Percentiles rank a stretch among this genome's conserved stretches.
phyloP scores from a whole-genome alignment of 495 filamentous ascomycete species.

The Penicillium dipodomyicola region DNA sequence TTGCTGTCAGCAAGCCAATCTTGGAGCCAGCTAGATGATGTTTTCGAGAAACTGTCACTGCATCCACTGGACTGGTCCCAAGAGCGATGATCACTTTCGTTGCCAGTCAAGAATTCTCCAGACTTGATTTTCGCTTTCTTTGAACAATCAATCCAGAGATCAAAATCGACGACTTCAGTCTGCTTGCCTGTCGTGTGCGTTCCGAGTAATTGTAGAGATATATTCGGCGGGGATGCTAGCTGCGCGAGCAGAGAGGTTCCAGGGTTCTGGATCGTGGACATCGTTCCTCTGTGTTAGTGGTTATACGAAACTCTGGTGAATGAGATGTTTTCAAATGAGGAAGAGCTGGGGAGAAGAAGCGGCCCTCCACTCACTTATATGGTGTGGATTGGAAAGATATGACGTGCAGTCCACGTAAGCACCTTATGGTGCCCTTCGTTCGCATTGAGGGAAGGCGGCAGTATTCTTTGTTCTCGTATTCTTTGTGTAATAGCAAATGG shows the following conservation, averaged over 20 bases:
- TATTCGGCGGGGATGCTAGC: background rate
- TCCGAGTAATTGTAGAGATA: background rate
- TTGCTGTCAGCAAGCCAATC: background rate
- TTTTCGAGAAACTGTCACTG: background rate
- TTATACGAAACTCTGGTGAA: too few species aligned
- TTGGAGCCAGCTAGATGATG: background rate
- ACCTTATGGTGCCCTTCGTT: too few species aligned
- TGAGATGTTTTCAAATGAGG: too few species aligned
- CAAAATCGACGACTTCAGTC: constrained; percentile 6
- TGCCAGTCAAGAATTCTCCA: background rate
- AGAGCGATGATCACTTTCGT: background rate
- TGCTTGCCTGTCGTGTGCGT: background rate
- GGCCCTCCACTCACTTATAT: too few species aligned
- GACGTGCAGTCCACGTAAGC: too few species aligned
- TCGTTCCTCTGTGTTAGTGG: too few species aligned
- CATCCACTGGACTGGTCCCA: background rate
- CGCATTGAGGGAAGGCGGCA: too few species aligned
- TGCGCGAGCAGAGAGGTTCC: background rate
- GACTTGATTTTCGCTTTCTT: constrained; percentile 2
- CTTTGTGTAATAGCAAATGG: too few species aligned
- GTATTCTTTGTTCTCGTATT: too few species aligned
- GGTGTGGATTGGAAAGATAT: too few species aligned
- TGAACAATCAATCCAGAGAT: background rate
- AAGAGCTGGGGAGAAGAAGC: too few species aligned
- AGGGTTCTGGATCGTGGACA: background rate